Conservation (phyloP, 495 filamentous ascomycete species). For the Talaromyces wortmannii region DNA sequence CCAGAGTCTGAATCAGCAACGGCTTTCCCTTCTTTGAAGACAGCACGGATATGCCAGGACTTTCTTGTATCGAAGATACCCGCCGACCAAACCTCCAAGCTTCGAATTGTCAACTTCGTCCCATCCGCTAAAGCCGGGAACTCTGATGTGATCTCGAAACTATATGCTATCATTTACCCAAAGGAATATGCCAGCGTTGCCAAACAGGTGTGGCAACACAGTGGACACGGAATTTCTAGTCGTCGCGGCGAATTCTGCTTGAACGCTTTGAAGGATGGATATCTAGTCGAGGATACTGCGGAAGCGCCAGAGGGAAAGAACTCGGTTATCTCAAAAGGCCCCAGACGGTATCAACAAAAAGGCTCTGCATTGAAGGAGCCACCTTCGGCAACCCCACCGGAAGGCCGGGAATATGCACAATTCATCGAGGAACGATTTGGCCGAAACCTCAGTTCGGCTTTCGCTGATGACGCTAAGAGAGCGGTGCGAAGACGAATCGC, state of each 20-base stretch:
- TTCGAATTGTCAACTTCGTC: constrained; percentile 64
- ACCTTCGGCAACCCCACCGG: constrained; percentile 15
- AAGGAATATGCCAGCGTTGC: constrained; percentile 57
- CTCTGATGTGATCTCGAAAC: constrained; percentile 32
- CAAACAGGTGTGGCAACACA: constrained; percentile 94
- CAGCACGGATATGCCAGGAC: constrained; percentile 58
- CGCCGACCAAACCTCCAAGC: constrained; percentile 31
- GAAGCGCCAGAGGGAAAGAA: constrained; percentile 20
- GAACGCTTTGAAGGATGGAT: constrained; percentile 60
- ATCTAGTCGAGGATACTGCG: constrained; percentile 49
- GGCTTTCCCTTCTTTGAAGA: constrained; percentile 66
- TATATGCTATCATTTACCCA: constrained; percentile 70
- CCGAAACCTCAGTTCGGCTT: constrained; percentile 72
- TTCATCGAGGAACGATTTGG: constrained; percentile 96
- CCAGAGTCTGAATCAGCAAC: constrained; percentile 59
- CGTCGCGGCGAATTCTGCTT: constrained; percentile 87
- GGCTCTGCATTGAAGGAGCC: constrained; percentile 15
- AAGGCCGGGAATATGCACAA: constrained; percentile 60
- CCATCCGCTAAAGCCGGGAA: constrained; percentile 33
- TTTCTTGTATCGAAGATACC: constrained; percentile 61
- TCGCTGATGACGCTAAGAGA: constrained; percentile 73
- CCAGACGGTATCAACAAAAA: constrained; percentile 60
- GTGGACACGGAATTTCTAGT: constrained; percentile 90
- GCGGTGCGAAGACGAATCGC: constrained; percentile 85
- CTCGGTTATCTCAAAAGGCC: constrained; percentile 47